Evolutionary conservation across 2,329 filamentous ascomycete genomes (phyloP).

Genomic region (Pseudogymnoascus sp.): DNA sequence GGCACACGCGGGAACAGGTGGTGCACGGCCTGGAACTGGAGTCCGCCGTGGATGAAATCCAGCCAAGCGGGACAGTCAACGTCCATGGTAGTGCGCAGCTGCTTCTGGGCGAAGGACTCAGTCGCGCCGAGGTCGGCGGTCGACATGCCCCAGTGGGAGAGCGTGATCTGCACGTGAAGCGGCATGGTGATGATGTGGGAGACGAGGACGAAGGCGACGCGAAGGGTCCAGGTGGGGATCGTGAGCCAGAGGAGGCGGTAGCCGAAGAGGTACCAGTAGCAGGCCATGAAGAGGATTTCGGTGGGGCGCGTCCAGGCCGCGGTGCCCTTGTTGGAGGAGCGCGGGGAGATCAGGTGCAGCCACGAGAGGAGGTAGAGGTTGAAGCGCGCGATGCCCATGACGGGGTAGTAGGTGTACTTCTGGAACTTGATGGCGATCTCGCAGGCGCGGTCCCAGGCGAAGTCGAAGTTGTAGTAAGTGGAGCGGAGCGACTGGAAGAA

Average conservation of each 20-base stretch:
- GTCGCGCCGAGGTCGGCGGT: constrained; percentile 53
- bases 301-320: constrained; percentile 61
- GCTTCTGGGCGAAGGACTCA: constrained; percentile 61
- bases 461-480: constrained; percentile 53
- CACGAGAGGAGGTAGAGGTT: constrained; percentile 62
- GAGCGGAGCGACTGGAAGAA: constrained; percentile 57
- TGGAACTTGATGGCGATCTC: constrained; percentile 53
- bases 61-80: constrained; percentile 64
- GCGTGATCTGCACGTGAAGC: constrained; percentile 62
- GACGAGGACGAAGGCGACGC: constrained; percentile 53
- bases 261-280: constrained; percentile 61
- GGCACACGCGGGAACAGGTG: constrained; percentile 62
- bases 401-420: constrained; percentile 58
- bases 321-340: constrained; percentile 44
- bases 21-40: constrained; percentile 66
- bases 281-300: constrained; percentile 52
- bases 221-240: constrained; percentile 48
- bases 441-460: constrained; percentile 53
- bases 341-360: constrained; percentile 50
- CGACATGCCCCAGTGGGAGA: constrained; percentile 66
- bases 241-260: constrained; percentile 53
- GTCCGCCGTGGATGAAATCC: constrained; percentile 62
- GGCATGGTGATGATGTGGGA: constrained; percentile 59
- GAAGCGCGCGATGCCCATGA: constrained; percentile 61
- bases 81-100: constrained; percentile 65